These are phyloP conservation scores for Candida yuanshanica DNA, from an alignment of 805 yeast species.

Conservation along the genomic window DNA sequence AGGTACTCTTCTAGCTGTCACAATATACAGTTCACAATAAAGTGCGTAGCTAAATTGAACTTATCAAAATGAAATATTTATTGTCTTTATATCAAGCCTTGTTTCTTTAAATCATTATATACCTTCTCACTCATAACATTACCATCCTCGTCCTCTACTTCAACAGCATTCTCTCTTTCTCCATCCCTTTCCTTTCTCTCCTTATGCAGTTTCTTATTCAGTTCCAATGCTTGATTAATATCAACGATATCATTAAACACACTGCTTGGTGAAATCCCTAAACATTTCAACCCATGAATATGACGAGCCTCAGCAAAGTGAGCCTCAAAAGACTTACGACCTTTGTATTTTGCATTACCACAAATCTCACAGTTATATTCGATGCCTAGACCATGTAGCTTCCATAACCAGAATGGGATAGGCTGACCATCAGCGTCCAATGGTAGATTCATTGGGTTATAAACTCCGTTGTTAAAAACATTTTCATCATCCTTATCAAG, in stretches of 20 bases:
- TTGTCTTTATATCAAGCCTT: constrained; percentile 58
- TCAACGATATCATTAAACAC: constrained; percentile 57
- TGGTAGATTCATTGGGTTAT: constrained; percentile 57
- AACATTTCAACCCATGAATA: constrained; percentile 60
- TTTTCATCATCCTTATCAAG: constrained; percentile 12
- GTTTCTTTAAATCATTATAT: constrained; percentile 79
- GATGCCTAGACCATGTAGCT: constrained; percentile 76
- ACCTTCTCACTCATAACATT: constrained; percentile 84
- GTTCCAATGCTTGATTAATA: constrained; percentile 60
- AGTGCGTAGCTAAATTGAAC: not conserved
- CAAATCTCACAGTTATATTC: constrained; percentile 81
- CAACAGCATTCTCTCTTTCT: constrained; percentile 51
- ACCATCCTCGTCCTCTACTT: constrained; percentile 90
- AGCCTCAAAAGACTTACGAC: constrained; percentile 61
- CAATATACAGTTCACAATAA: not conserved
- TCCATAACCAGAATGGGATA: constrained; percentile 90
- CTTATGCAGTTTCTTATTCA: constrained; percentile 44
- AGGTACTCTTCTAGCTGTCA: not conserved
- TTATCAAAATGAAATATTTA: not conserved
- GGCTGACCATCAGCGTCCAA: constrained; percentile 87
- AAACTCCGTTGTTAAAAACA: constrained; percentile 20
- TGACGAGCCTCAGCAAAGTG: constrained; percentile 77
- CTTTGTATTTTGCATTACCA: constrained; percentile 66
- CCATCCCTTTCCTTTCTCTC: constrained; percentile 12
- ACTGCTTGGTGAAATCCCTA: constrained; percentile 58